Evolutionary conservation across 805 yeast genomes (phyloP), one percentile per base, ranked within the genome.

Genomic region (Cyberlindnera subsufficiens): DNA sequence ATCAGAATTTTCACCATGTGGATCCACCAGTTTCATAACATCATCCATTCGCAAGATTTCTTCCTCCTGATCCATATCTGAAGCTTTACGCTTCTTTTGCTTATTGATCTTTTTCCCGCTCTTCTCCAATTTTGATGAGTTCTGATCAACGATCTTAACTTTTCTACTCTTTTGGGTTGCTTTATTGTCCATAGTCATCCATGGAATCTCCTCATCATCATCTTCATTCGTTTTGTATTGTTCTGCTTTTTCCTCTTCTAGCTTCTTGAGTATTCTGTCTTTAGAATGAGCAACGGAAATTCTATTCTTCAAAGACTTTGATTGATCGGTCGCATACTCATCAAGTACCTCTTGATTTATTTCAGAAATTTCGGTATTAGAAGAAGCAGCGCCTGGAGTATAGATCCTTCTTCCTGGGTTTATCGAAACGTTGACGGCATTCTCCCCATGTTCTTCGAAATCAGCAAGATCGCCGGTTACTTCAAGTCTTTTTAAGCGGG

Each of bases 381-480:
- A 42, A 11, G 54, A 51, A 6, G 47, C 46, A 30, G 64, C 60
- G 33, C 65, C 66, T 5, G 96, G 93, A 4, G 90, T 77, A 56
- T 86, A 89, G 13, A 78, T 69, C 62, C 96, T 73, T 67, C 96
- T 79, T 33, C 98, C 98, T 47, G 74, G 72, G 58, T 87, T 88
- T 37, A 78, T 60, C 15, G 60, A 54, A 14, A 71, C 64, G 51
- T 77, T 78, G 17, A 79, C 77, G 16, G 74, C 66, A 39, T 60
- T 60, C 30, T 58, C 65, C 10, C 63, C 67, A 13, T 58, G 60
- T 18, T 61, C 66, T 18, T 59, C 68, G 22, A 67, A 62, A 5
- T 60, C 66, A 10, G 59, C 65, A 30, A 65, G 55, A 31, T 74
- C 82, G 15, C 65, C 71, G 20, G 74, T 78, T 33, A 63, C 61